Base-by-base conservation (phyloP, 345 rosid species). In the Populus pruinosa region DNA sequence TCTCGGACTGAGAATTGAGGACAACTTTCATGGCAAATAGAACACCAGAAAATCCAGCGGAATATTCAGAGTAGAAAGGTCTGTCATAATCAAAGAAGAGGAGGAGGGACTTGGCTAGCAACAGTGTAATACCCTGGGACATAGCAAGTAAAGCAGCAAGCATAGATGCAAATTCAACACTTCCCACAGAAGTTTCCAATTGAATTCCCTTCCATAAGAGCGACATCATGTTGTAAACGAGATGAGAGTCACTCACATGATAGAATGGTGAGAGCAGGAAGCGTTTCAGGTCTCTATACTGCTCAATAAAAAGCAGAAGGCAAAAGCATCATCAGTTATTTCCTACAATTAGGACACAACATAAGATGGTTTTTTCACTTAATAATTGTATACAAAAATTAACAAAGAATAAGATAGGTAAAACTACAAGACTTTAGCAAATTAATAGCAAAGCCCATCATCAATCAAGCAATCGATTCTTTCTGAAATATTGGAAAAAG, bases 11-110 rank as follows among this genome's bases (percentile, higher is more conserved):
- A 73, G 97, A 84, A 76, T 93, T 89, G 74, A 96, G 94, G 76
- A 96, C 89, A 61, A 93, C 97, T 89, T 96, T 96, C 99, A 96
- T 81, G 56, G 97, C 98, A 63, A 96, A 96, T 53, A 96, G 92
- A 38, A 93, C 92, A 6, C 99, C 97, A 6, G 99, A 96, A 81
- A 96, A 96, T 23, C 99, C 99, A 62, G 83, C 97, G 0, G 95
- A 78, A 36, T 86, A 90, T 70, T 96, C 94, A 20, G 85, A 82
- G 83, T 86, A 96, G 71, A 87, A 96, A 13, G 99, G 78, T 77
- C 72, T 87, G 39, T 70, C 80, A 21, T 90, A 90, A 80, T 91
- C 85, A 38, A 92, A 85, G 80, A 93, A 86, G 53, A 88, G 25
- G 18, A 81, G 74, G 16, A 96, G 97, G 25, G 93, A 88, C 82